phyloP scores from a whole-genome alignment of 257 asterid species.

The Osmanthus fragrans region DNA sequence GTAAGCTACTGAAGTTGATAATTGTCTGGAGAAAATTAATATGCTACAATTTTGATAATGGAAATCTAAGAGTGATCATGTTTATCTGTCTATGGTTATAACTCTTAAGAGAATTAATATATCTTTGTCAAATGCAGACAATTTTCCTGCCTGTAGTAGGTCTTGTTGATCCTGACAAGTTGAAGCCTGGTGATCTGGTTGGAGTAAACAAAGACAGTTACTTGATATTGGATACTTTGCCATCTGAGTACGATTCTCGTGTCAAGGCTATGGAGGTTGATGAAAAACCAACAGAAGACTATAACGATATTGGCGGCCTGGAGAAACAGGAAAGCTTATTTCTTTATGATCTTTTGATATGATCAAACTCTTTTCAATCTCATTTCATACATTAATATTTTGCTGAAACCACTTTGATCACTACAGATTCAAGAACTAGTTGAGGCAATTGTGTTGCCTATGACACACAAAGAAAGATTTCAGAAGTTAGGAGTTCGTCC shows the following conservation, averaged over 20 bases:
- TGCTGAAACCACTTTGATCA: not conserved
- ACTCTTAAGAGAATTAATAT: not conserved
- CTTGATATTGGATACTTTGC: constrained; percentile 89
- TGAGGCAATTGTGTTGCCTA: constrained; percentile 83
- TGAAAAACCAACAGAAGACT: constrained; percentile 98
- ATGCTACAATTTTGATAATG: not conserved
- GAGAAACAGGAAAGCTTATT: constrained; percentile 74
- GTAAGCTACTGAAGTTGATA: not conserved
- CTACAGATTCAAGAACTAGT: constrained; percentile 78
- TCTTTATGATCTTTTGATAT: not conserved
- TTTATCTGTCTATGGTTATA: not conserved
- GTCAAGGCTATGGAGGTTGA: constrained; percentile 99
- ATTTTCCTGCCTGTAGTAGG: constrained; percentile 89
- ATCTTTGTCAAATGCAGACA: not conserved
- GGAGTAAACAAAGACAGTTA: constrained; percentile 98
- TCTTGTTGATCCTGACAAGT: constrained; percentile 88
- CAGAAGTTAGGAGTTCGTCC: constrained; percentile 79
- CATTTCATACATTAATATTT: constrained; percentile 1
- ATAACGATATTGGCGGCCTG: constrained; percentile 92
- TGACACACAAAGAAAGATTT: constrained; percentile 80
- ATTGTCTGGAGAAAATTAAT: not conserved
- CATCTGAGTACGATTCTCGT: constrained; percentile 95
- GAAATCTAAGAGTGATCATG: not conserved
- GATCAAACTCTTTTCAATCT: not conserved
- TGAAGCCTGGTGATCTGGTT: constrained; percentile 97